Evolutionary conservation across 192 early-diverging fungal species (phyloP), one percentile per base, ranked within the genome.

Genomic region (Allomyces javanicus): DNA sequence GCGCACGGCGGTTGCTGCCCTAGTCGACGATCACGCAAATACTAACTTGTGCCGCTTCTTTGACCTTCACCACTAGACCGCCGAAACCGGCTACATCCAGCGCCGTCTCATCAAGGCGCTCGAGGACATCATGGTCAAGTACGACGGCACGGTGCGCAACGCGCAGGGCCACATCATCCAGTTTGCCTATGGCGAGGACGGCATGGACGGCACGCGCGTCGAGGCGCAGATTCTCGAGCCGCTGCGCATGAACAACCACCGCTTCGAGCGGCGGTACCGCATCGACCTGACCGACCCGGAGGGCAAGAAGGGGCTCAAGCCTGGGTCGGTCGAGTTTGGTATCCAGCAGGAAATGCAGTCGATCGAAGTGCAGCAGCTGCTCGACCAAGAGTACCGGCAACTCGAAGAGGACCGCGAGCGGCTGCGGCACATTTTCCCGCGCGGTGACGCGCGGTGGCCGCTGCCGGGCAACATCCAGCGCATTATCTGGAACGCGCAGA

Each of bases 1-100:
- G 33, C 33, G 7, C 26, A 26, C 26, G 26, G 26, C n/a, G n/a
- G n/a, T n/a, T 26, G 3, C 33, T 40, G 0, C 7, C 33, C 0
- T 40, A 7, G 3, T 9, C 0, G 33, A 7, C 33, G 3, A 9
- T 7, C 33, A 7, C 33, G 3, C 33, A 7, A 40, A 40, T 0
- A 7, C 33, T 40, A 21, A 64, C 4, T 44, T 69, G n/a, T 69
- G 23, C 10, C 26, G 25, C 26, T 1, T 63, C 58, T 40, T 2
- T 64, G 44, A 44, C 64, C 25, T 50, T 43, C n/a, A 55, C 21
- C 62, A 77, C 67, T 97, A 99, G 78, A 92, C 94, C 21, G 94
- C 96, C n/a, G 94, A 96, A 73, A 96, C 96, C 2, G 96, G 96
- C 25, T 99, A 99, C 74, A 96, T 99, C 66, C 96, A 99, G 76